Evolutionary conservation across 2,329 filamentous ascomycete species (phyloP), one percentile per base, ranked within the genome.

Genomic region (Knoxdaviesia capensis): DNA sequence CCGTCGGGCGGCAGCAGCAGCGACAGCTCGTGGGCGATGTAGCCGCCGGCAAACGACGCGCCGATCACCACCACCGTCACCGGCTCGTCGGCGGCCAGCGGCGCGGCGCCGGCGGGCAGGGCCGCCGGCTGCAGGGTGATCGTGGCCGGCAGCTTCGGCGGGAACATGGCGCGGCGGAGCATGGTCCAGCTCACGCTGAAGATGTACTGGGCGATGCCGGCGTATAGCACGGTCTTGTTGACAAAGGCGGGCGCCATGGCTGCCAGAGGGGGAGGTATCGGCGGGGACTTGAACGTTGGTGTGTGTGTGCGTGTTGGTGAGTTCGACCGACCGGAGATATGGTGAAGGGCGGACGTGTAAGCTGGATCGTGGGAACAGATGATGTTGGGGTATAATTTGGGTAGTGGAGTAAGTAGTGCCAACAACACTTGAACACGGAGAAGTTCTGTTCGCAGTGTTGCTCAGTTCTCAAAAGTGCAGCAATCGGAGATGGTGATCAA

Each of bases 31-130:
- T 59, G 58, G 0, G 64, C 64, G 5, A 63, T 60, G 38, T 66
- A 59, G 45, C 64, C 63, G 3, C 73, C 73, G 0, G 68, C 69
- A 49, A 74, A 76, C 0, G 69, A 74, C 40, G 65, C 71, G 33
- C 71, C 72, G 30, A 77, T 51, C 6, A 75, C 58, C 45, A 74
- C 62, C 36, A 77, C 64, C 44, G 66, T 73, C 39, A 58, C 54
- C 34, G 56, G 49, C 1, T 48, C 44, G 7, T 44, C 41, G 1
- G 46, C 36, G 1, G 48, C 36, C 6, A 49, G 48, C 3, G 45
- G 43, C 5, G 39, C 40, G 39, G 36, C 41, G 37, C 30, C 37
- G 36, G 37, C 31, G 34, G 39, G 34, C 34, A 34, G 35, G 45
- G 44, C 34, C 44, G 39, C 28, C 44, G 37, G 10, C 49, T 43